phyloP scores from a whole-genome alignment of 129 eudicot genomes.

The Kitagawia praeruptora region DNA sequence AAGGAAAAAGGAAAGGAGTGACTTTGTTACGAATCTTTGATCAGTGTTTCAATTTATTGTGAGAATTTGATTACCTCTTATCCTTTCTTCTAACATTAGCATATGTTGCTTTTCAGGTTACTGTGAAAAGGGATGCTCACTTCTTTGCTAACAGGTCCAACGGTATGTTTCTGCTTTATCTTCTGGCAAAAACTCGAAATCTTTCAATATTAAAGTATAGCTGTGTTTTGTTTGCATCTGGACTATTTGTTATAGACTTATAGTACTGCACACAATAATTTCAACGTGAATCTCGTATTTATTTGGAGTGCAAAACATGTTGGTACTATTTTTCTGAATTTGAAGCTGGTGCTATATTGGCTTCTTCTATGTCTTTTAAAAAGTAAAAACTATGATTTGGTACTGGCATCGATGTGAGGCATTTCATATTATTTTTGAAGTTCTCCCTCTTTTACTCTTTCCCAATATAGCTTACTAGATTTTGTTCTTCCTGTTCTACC shows the following conservation, averaged over 20 bases:
- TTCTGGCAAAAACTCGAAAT: not conserved
- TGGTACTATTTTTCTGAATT: not conserved
- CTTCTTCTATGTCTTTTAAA: too few relatives aligned
- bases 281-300: not conserved
- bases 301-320: not conserved
- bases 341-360: not conserved
- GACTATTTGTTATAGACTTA: not conserved
- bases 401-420: slow-evolving; percentile 3
- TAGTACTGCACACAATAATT: not conserved
- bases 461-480: not conserved
- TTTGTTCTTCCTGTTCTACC: not conserved
- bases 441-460: not conserved
- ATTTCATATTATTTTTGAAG: not conserved
- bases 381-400: not conserved
- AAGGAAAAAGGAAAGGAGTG: not conserved
- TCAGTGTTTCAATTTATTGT: not conserved
- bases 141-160: slow-evolving; percentile 69
- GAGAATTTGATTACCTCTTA: not conserved
- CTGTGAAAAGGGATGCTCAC: slow-evolving; percentile 60
- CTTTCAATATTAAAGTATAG: not conserved
- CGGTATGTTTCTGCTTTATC: slow-evolving; percentile 28
- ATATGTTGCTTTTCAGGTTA: slow-evolving; percentile 25
- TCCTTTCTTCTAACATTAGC: not conserved
- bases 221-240: not conserved
- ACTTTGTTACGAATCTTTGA: not conserved